Percentiles rank a stretch among this genome's conserved stretches.
Conservation (phyloP, 2,329 filamentous ascomycete genomes). For the Emmonsiellopsis sp. region DNA sequence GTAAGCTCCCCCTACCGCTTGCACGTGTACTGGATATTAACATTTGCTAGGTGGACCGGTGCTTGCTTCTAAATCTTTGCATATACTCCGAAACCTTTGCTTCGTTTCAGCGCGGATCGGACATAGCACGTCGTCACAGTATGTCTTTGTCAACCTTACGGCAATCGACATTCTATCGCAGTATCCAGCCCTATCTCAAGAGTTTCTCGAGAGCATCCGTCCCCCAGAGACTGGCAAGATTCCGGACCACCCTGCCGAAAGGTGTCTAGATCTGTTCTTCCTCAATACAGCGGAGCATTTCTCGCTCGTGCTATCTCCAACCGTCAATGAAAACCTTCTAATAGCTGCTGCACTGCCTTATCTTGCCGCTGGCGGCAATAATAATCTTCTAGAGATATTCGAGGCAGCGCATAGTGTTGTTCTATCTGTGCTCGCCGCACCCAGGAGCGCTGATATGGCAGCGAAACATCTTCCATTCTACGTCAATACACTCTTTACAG, state of each 20-base stretch:
- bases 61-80: conserved; percentile 62
- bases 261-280: conserved; percentile 77
- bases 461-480: conserved; percentile 71
- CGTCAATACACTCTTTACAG: conserved; percentile 65
- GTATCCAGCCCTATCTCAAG: conserved; percentile 56
- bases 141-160: conserved; percentile 73
- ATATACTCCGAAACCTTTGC: conserved; percentile 65
- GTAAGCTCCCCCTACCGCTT: conserved; percentile 27
- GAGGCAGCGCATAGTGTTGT: conserved; percentile 80
- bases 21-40: conserved; percentile 8
- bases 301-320: conserved; percentile 57
- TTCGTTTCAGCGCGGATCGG: conserved; percentile 72
- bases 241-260: conserved; percentile 56
- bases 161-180: conserved; percentile 72
- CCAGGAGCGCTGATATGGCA: conserved; percentile 64
- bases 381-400: conserved; percentile 60
- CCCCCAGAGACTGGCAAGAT: conserved; percentile 48
- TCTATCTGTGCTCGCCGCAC: conserved; percentile 70
- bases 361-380: conserved; percentile 52
- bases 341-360: conserved; percentile 67
- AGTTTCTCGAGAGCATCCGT: conserved; percentile 58
- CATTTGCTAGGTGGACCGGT: conserved; percentile 46
- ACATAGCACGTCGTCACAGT: conserved; percentile 68
- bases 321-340: conserved; percentile 62
- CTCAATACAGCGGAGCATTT: conserved; percentile 81